Evolutionary conservation across 2,329 filamentous ascomycete genomes (phyloP).

Genomic region (Xylaria sp.): DNA sequence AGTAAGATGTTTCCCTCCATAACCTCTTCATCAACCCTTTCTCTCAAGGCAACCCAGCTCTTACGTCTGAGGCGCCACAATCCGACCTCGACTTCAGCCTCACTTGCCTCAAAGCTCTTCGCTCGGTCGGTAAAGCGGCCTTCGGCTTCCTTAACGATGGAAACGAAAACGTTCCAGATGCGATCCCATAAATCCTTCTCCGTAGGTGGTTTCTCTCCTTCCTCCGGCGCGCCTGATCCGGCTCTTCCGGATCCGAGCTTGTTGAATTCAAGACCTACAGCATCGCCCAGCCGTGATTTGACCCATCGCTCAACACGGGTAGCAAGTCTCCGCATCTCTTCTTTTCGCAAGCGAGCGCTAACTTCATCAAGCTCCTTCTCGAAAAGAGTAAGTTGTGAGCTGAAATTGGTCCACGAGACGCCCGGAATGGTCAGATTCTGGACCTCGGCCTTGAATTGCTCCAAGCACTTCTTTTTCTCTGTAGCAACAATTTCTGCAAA

Average conservation of each 20-base stretch:
- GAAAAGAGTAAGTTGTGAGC: constrained; percentile 80
- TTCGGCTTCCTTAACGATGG: constrained; percentile 87
- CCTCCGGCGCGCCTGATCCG: constrained; percentile 82
- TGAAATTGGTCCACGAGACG: constrained; percentile 89
- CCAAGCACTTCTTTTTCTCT: constrained; percentile 81
- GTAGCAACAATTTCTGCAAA: constrained; percentile 92
- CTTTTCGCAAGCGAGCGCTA: constrained; percentile 84
- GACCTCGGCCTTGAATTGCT: constrained; percentile 80
- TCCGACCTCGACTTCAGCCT: constrained; percentile 90
- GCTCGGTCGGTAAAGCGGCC: constrained; percentile 86
- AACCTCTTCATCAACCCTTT: constrained; percentile 95
- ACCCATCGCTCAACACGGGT: constrained; percentile 95
- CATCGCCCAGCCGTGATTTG: constrained; percentile 84
- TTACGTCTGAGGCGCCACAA: constrained; percentile 93
- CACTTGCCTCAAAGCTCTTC: constrained; percentile 90
- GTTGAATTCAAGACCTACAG: constrained; percentile 93
- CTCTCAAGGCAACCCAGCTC: constrained; percentile 89
- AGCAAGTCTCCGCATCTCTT: constrained; percentile 94
- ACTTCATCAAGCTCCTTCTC: constrained; percentile 93
- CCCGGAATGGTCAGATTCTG: constrained; percentile 79
- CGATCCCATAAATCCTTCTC: constrained; percentile 97
- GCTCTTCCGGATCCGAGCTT: constrained; percentile 89
- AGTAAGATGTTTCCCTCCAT: constrained; percentile 97
- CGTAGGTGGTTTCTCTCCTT: constrained; percentile 74
- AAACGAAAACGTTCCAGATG: constrained; percentile 87